Evolutionary conservation across 768 basidiomycete species (phyloP).

Genomic region (Coprinopsis cinerea): DNA sequence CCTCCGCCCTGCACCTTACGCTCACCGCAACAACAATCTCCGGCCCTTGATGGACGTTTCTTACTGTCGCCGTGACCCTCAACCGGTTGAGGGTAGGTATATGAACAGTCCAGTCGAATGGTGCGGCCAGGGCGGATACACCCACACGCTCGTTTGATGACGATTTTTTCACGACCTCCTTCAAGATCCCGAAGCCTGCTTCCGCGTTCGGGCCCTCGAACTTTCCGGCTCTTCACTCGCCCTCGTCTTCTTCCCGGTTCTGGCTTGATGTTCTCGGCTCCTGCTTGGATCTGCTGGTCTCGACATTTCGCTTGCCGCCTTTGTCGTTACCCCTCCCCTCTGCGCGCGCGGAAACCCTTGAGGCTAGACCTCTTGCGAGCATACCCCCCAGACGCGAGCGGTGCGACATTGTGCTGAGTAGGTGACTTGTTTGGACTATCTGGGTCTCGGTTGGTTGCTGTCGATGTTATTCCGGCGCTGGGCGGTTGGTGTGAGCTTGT

Average conservation of each 20-base stretch:
- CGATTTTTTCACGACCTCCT: conserved; percentile 1
- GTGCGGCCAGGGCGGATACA: conserved; percentile 11
- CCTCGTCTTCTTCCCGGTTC: background rate
- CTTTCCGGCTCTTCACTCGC: background rate
- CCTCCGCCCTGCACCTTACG: conserved; percentile 9
- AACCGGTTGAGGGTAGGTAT: conserved; percentile 10
- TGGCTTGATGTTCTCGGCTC: background rate
- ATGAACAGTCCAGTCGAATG: conserved; percentile 6
- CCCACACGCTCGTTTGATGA: conserved; percentile 11
- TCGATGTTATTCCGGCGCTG: background rate
- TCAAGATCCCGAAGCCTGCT: conserved; percentile 1
- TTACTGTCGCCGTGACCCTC: conserved; percentile 8
- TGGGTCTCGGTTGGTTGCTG: background rate
- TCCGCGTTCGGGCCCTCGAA: background rate
- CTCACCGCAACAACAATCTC: conserved; percentile 4
- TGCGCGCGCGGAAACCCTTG: conserved; percentile 12
- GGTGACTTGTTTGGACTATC: background rate
- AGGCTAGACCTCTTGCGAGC: conserved; percentile 10
- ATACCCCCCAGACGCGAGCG: conserved; percentile 6
- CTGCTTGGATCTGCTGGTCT: conserved; percentile 1
- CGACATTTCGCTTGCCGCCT: background rate
- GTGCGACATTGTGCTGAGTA: conserved; percentile 1
- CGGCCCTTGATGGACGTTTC: conserved; percentile 10
- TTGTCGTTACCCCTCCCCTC: conserved; percentile 1
- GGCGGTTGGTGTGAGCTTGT: background rate